phyloP scores from a whole-genome alignment of 2,329 filamentous ascomycete species.

The Tolypocladium tropicale region DNA sequence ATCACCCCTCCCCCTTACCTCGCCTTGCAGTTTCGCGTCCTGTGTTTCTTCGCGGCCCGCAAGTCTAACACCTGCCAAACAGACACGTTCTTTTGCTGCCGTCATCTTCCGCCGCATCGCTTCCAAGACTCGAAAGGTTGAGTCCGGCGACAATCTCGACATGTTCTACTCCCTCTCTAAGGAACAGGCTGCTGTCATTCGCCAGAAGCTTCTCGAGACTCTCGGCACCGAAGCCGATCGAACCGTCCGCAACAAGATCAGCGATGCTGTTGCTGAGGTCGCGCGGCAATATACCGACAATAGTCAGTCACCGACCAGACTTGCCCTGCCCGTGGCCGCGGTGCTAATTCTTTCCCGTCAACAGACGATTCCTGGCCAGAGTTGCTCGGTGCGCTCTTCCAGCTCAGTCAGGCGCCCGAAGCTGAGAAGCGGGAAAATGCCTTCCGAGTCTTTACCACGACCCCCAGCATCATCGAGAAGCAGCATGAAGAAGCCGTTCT shows the following conservation, averaged over 20 bases:
- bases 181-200: slow-evolving; percentile 67
- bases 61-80: slow-evolving; percentile 24
- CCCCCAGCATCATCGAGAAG: slow-evolving; percentile 89
- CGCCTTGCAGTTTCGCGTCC: not conserved
- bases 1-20: not conserved
- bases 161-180: slow-evolving; percentile 71
- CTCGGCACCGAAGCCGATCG: slow-evolving; percentile 63
- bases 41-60: not conserved
- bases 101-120: slow-evolving; percentile 92
- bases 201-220: slow-evolving; percentile 71
- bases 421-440: slow-evolving; percentile 80
- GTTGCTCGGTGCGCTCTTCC: slow-evolving; percentile 75
- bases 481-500: slow-evolving; percentile 89
- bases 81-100: slow-evolving; percentile 80
- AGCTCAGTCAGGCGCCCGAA: slow-evolving; percentile 78
- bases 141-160: slow-evolving; percentile 63
- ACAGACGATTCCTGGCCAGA: slow-evolving; percentile 82
- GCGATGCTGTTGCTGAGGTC: slow-evolving; percentile 93
- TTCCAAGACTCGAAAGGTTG: slow-evolving; percentile 74
- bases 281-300: slow-evolving; percentile 91
- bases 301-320: slow-evolving; percentile 44
- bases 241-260: slow-evolving; percentile 84
- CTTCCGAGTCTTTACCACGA: slow-evolving; percentile 91
- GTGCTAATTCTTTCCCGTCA: slow-evolving; percentile 10
- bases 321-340: not conserved